Evolutionary conservation across 2,329 filamentous ascomycete genomes (phyloP), one percentile per base, ranked within the genome.

Genomic region (Myotisia sp.): DNA sequence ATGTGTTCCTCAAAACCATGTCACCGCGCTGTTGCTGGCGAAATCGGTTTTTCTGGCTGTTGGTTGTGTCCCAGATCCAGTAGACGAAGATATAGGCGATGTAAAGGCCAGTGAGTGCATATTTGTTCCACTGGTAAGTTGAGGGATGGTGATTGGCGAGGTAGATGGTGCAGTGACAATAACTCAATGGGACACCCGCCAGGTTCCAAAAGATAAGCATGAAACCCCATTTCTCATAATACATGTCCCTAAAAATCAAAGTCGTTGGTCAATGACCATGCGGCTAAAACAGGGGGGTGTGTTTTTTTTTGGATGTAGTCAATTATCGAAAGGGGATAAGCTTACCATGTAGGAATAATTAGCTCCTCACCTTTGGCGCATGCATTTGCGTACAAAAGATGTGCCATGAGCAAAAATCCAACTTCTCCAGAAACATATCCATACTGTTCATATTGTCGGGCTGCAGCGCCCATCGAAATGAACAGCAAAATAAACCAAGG

Each of bases 191-290:
- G 17, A 93, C 85, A 45, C 85, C 85, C 29, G 85, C 84, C 54
- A 93, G 67, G 60, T 93, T 93, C 85, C 85, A 93, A 72, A 93
- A 93, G 58, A 92, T 92, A 45, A 93, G 72, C 85, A 93, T 93
- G 66, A 93, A 93, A 34, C 85, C 85, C 74, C 82, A 86, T 63
- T 93, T 93, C 67, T 93, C 85, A 49, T 84, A 87, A 66, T 92
- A 92, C 79, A 93, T 92, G 51, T 93, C 85, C 79, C 70, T 74
- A 34, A n/a, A 17, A 7, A 13, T 17, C 17, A 14, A 24, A n/a
- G 19, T 27, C 17, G 36, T 37, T 26, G 29, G 29, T 6, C 14
- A 12, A 14, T 23, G 5, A 16, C 28, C 18, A 21, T 21, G 8
- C 28, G 12, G n/a, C 22, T 8, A 12, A 30, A 19, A 5, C 5